These are phyloP conservation scores for Saposhnikovia divaricata DNA, from an alignment of 129 eudicot species.

Conservation along the genomic window DNA sequence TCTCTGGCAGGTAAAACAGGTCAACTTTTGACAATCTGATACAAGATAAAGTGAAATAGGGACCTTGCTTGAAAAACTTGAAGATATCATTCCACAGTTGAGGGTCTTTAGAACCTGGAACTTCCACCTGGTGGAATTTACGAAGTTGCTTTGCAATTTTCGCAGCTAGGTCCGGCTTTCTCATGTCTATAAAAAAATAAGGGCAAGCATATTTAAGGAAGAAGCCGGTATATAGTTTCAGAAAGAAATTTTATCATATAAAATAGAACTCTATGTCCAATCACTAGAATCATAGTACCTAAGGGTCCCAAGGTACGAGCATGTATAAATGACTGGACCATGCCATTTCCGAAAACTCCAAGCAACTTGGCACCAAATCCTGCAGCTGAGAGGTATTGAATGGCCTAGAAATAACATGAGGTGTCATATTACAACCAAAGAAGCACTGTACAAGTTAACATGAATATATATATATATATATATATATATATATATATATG, in stretches of 20 bases:
- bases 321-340: constrained; percentile 91
- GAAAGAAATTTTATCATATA: neutral
- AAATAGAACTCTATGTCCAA: neutral
- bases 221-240: neutral
- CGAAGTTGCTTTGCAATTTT: constrained; percentile 85
- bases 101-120: constrained; percentile 91
- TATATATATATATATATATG: neutral
- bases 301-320: constrained; percentile 81
- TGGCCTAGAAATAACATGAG: constrained; percentile 54
- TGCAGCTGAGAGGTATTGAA: constrained; percentile 89
- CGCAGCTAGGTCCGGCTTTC: constrained; percentile 67
- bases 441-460: neutral
- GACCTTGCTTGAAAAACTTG: constrained; percentile 73
- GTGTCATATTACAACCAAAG: constrained; percentile 15
- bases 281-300: constrained; percentile 31
- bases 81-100: constrained; percentile 79
- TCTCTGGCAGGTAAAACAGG: neutral
- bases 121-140: constrained; percentile 73
- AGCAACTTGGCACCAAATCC: constrained; percentile 99
- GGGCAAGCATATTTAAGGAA: neutral
- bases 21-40: neutral
- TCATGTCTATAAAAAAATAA: constrained; percentile 53
- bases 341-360: constrained; percentile 92
- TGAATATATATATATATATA: neutral
- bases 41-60: constrained; percentile 7